phyloP scores from a whole-genome alignment of 2,329 filamentous ascomycete species.

The Madurella mycetomatis region DNA sequence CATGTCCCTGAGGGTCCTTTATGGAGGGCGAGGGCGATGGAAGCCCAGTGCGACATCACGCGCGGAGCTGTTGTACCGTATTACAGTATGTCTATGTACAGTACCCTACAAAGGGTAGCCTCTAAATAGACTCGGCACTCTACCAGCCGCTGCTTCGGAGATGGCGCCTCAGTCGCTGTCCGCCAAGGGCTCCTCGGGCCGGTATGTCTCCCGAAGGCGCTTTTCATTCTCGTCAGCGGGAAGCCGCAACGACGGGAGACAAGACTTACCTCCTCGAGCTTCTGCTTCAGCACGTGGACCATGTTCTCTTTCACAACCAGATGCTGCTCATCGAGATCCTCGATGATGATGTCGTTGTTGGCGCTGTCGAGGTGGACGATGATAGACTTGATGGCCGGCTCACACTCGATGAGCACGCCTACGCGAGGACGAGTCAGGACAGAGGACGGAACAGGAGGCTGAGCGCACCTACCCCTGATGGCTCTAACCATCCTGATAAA shows the following conservation, averaged over 20 bases:
- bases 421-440: background rate
- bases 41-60: background rate
- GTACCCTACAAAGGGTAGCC: background rate
- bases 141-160: too few relatives aligned
- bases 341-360: slow-evolving; percentile 70
- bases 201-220: slow-evolving; percentile 33
- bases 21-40: too few relatives aligned
- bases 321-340: slow-evolving; percentile 73
- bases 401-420: slow-evolving; percentile 75
- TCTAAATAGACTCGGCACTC: background rate
- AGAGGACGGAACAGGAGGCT: too few relatives aligned
- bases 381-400: slow-evolving; percentile 84
- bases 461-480: slow-evolving; percentile 18
- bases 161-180: slow-evolving; percentile 20
- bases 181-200: slow-evolving; percentile 28
- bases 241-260: background rate
- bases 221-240: slow-evolving; percentile 10
- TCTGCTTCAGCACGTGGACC: slow-evolving; percentile 61
- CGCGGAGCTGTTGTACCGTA: background rate
- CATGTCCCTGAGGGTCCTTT: background rate
- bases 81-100: background rate
- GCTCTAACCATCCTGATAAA: slow-evolving; percentile 17
- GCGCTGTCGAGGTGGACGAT: slow-evolving; percentile 70
- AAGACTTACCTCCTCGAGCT: slow-evolving; percentile 60
- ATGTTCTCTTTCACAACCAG: slow-evolving; percentile 72